Percentiles rank a stretch among this genome's conserved stretches.
These are phyloP conservation scores for Populus davidiana DNA, from an alignment of 345 rosid genomes.

Conservation along the genomic window DNA sequence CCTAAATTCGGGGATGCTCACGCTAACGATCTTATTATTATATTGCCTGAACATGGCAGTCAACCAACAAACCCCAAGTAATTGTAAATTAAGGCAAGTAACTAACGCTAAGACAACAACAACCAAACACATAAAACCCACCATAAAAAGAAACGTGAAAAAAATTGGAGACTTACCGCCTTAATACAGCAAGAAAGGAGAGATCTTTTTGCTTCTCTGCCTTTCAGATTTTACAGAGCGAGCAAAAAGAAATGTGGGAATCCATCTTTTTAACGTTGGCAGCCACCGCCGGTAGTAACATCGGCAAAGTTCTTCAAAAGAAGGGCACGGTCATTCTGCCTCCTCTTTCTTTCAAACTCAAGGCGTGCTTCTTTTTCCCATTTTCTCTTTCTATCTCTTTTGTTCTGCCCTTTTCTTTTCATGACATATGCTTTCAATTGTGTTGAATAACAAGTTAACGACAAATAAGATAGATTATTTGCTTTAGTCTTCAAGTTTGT, in stretches of 20 bases:
- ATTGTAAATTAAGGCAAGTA: not conserved
- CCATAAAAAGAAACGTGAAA: not conserved
- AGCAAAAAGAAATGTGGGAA: conserved; percentile 64
- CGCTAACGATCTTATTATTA: too few species aligned
- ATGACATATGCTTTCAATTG: not conserved
- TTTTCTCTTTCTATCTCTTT: not conserved
- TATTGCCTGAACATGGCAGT: too few species aligned
- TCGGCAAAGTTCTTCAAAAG: conserved; percentile 94
- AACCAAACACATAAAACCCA: not conserved
- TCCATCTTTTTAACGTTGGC: conserved; percentile 78
- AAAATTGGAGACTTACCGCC: not conserved
- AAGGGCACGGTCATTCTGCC: conserved; percentile 94
- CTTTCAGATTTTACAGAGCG: not conserved
- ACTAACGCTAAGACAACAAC: not conserved
- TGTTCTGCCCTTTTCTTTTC: not conserved
- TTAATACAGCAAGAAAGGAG: not conserved
- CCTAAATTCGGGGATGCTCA: too few species aligned
- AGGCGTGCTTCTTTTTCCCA: conserved; percentile 35
- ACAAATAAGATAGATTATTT: not conserved
- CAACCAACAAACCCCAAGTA: too few species aligned
- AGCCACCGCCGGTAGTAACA: conserved; percentile 95
- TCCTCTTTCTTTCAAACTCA: conserved; percentile 95
- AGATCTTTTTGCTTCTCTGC: not conserved
- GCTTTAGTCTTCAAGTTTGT: not conserved
- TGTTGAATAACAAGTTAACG: not conserved